Conservation (phyloP, 2,329 filamentous ascomycete genomes). For the Zymoseptoria brevis region DNA sequence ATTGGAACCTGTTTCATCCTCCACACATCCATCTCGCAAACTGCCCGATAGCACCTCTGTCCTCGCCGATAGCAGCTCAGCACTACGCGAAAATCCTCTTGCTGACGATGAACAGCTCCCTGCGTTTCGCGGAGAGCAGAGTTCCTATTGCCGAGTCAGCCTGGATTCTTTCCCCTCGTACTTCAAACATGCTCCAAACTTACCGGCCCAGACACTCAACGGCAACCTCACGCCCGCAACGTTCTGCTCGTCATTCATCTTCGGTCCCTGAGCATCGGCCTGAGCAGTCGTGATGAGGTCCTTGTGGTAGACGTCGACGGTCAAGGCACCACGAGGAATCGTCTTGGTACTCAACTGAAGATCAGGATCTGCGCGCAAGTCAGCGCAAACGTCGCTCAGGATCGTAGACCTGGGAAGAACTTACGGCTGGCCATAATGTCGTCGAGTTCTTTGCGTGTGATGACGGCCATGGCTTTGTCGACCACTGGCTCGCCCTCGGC, state of each 20-base stretch:
- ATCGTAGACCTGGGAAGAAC: neutral
- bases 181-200: neutral
- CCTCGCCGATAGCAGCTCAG: neutral
- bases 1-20: neutral
- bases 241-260: conserved; percentile 14
- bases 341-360: conserved; percentile 14
- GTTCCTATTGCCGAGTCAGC: neutral
- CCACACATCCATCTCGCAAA: neutral
- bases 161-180: neutral
- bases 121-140: conserved; percentile 4
- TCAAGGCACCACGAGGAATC: conserved; percentile 6
- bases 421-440: conserved; percentile 10
- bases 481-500: conserved; percentile 9
- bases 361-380: conserved; percentile 5
- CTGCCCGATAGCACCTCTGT: neutral
- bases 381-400: neutral
- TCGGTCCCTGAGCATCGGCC: conserved; percentile 1
- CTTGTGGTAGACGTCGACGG: conserved; percentile 15
- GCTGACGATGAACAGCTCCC: conserved; percentile 16
- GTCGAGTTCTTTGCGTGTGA: conserved; percentile 9
- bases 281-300: conserved; percentile 13
- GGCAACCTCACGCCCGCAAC: conserved; percentile 17
- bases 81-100: conserved; percentile 3
- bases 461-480: conserved; percentile 10
- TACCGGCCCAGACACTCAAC: conserved; percentile 9